Evolutionary conservation across 169 alveolate genomes (phyloP).

Genomic region (Neospora caninum): DNA sequence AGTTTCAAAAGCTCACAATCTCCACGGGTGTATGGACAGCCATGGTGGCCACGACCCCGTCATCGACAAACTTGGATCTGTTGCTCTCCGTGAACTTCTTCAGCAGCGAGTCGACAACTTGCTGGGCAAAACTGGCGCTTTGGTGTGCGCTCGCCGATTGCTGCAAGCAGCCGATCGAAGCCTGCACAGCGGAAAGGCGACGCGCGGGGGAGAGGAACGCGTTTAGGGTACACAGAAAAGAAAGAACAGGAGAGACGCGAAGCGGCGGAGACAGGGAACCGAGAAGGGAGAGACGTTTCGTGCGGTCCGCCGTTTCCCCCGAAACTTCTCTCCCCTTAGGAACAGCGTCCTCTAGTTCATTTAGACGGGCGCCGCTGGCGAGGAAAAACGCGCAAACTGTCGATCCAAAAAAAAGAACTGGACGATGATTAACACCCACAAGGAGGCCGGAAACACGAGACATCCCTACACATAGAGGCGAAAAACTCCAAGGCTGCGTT

Average conservation of each 20-base stretch:
- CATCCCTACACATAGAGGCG: no score
- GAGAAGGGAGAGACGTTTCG: no score
- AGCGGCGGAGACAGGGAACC: not conserved
- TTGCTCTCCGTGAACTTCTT: not conserved
- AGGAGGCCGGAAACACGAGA: no score
- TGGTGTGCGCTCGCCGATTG: not conserved
- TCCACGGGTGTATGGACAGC: constrained; percentile 38
- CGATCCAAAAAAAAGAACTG: no score
- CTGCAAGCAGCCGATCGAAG: not conserved
- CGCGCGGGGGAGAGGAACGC: not conserved
- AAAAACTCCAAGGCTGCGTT: no score
- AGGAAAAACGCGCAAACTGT: no score
- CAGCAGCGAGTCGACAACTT: not conserved
- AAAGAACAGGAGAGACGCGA: not conserved
- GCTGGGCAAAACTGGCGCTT: not conserved
- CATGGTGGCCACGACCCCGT: constrained; percentile 7
- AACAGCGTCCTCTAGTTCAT: no score
- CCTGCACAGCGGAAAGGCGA: not conserved
- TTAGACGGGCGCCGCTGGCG: no score
- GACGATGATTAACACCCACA: no score
- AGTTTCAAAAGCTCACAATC: not conserved
- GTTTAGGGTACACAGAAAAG: not conserved
- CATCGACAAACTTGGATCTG: not conserved
- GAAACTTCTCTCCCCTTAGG: no score
- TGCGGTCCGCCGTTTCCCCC: no score